Percentiles rank a stretch among this genome's conserved stretches.
Evolutionary conservation across 2,329 filamentous ascomycete species (phyloP).

Genomic region (Leptographium galeiforme): DNA sequence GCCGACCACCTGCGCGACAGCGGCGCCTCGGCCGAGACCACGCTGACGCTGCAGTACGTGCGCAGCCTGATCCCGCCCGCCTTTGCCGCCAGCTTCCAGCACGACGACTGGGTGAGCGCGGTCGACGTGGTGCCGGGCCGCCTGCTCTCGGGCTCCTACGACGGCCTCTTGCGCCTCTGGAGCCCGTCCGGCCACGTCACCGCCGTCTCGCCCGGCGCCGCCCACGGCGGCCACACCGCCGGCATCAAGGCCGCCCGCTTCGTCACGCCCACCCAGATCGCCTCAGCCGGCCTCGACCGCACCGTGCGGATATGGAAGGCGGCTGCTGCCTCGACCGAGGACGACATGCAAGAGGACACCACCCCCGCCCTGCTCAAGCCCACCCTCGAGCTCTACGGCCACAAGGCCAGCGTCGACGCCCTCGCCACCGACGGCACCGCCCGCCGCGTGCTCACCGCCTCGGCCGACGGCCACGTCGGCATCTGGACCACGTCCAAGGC

Average conservation of each 20-base stretch:
- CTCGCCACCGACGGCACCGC: conserved; percentile 58
- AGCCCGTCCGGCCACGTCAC: conserved; percentile 76
- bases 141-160: conserved; percentile 86
- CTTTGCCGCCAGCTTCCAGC: conserved; percentile 84
- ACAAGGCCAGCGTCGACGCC: conserved; percentile 53
- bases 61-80: conserved; percentile 79
- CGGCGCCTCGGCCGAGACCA: conserved; percentile 80
- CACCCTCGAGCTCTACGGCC: conserved; percentile 15
- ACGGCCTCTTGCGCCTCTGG: conserved; percentile 82
- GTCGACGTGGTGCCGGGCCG: conserved; percentile 68
- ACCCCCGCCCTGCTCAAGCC: conserved; percentile 31
- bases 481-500: conserved; percentile 62
- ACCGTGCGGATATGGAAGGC: conserved; percentile 88
- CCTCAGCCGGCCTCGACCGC: conserved; percentile 71
- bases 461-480: conserved; percentile 70
- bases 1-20: conserved; percentile 80
- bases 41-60: conserved; percentile 82
- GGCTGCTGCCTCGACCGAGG: conserved; percentile 48
- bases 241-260: conserved; percentile 76
- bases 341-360: conserved; percentile 55
- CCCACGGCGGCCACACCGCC: conserved; percentile 59
- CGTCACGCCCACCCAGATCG: conserved; percentile 63
- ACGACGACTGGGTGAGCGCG: conserved; percentile 91
- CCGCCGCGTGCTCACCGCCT: conserved; percentile 72
- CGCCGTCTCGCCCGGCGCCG: conserved; percentile 55